Evolutionary conservation across 306 rosid genomes (phyloP), one percentile per base, ranked within the genome.

Genomic region (Dryas octopetala): DNA sequence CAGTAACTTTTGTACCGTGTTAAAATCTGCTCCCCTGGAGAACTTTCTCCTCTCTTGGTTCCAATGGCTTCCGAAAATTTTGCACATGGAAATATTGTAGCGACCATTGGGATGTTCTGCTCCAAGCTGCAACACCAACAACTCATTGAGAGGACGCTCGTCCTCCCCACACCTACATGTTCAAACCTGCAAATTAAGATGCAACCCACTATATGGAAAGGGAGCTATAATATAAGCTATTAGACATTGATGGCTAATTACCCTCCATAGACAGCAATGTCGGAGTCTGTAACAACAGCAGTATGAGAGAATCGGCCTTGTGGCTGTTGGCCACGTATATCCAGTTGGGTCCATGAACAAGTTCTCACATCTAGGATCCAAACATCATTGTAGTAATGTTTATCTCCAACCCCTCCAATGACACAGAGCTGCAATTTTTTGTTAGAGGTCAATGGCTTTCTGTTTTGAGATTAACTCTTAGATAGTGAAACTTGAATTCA

Each of bases 241-340:
- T 57, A 61, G 9, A 52, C 15, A 13, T 11, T n/a, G 46, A 49
- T 41, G 41, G 66, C 79, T 71, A 74, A 60, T 69, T 82, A 95
- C 99, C 99, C 99, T 79, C 99, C 99, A 68, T 90, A 95, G 66
- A 95, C 81, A 50, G 73, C 97, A 61, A 95, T 86, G 81, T 85
- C 93, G 6, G 64, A 83, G 82, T 88, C 92, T 28, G 88, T 82
- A 60, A 90, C 88, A 79, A 92, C 85, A 9, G 99, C 99, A 0
- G 97, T 89, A 60, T 95, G 99, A 81, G 99, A 95, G 86, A 95
- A 95, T 14, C 97, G 81, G 58, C 99, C 99, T 55, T 86, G 99
- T 11, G 99, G 97, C 45, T 60, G 88, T 38, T 90, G 97, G 79
- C 99, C 97, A 2, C 89, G 66, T 67, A 82, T 68, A 53, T 88